Evolutionary conservation across 768 basidiomycete genomes (phyloP), one percentile per base, ranked within the genome.

Genomic region (Calocybe gangraenosa): DNA sequence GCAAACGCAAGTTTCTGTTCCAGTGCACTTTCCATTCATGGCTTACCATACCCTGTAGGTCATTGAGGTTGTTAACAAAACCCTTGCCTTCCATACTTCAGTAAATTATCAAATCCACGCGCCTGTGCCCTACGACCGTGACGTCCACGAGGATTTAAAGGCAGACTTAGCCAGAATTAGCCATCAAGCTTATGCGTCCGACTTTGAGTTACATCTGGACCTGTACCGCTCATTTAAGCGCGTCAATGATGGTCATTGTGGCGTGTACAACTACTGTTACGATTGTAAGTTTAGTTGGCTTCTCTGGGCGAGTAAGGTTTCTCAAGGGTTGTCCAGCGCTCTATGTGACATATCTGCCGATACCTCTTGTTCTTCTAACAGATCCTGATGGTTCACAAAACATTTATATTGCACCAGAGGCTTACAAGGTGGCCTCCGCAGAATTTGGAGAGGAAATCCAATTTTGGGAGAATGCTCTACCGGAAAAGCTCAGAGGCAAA

Each of bases 31-130:
- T 36, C n/a, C 44, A 14, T 35, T 35, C 14, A 6, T n/a, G 7
- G 17, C 14, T 35, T 7, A 14, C 7, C 30, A 8, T 14, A 14
- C 1, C 37, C n/a, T 28, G 3, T 46, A 81, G 79, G 70, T 76
- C 35, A 66, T 82, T 40, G 74, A 82, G 45, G 77, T 77, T 10
- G 65, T 79, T 19, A 80, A 71, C 55, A 79, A 76, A 58, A 79
- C 78, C 0, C 59, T 81, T 19, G 70, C 74, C 11, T 81, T 84
- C 57, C 81, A 82, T 54, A 78, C 79, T 0, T 81, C 79, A 1
- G 71, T 75, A 18, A 81, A 80, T 61, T 81, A 81, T 48, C 73
- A 80, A 59, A 67, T 76, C 35, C 63, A 65, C 40, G 79, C 79
- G 1, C 78, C 79, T 0, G 54, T 60, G 32, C 80, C 80, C 1